Conservation (phyloP, 129 eudicot genomes). For the Rutidosis leptorrhynchoides region DNA sequence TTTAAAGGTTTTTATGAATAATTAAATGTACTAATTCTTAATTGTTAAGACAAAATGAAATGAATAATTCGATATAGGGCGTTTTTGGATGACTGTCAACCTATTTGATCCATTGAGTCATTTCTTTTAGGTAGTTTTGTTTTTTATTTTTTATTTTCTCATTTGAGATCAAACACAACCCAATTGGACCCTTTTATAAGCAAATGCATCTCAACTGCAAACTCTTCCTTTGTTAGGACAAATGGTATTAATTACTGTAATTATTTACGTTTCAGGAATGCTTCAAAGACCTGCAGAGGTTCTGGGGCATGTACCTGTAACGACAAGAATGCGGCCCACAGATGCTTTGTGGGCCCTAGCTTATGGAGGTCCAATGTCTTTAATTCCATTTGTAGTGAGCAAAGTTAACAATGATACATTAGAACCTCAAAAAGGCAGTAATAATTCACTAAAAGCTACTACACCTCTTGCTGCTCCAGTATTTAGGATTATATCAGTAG, state of each 20-base stretch:
- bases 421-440: slow-evolving; percentile 66
- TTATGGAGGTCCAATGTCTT: slow-evolving; percentile 89
- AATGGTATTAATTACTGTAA: not conserved
- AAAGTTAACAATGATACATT: slow-evolving; percentile 56
- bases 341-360: slow-evolving; percentile 96
- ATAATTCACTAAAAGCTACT: slow-evolving; percentile 50
- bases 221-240: no score
- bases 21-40: not conserved
- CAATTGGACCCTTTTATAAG: not conserved
- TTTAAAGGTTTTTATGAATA: not conserved
- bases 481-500: slow-evolving; percentile 76
- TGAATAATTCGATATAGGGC: no score
- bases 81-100: not conserved
- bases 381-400: slow-evolving; percentile 81
- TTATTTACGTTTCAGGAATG: slow-evolving; percentile 50
- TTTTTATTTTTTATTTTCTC: no score
- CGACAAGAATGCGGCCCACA: slow-evolving; percentile 75
- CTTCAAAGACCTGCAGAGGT: slow-evolving; percentile 91
- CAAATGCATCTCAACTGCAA: not conserved
- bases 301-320: slow-evolving; percentile 90
- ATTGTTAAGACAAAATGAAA: no score
- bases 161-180: not conserved
- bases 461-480: slow-evolving; percentile 80
- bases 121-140: no score
- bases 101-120: not conserved